Evolutionary conservation across 2,329 filamentous ascomycete genomes (phyloP), one percentile per base, ranked within the genome.

Genomic region (Scedosporium boydii): DNA sequence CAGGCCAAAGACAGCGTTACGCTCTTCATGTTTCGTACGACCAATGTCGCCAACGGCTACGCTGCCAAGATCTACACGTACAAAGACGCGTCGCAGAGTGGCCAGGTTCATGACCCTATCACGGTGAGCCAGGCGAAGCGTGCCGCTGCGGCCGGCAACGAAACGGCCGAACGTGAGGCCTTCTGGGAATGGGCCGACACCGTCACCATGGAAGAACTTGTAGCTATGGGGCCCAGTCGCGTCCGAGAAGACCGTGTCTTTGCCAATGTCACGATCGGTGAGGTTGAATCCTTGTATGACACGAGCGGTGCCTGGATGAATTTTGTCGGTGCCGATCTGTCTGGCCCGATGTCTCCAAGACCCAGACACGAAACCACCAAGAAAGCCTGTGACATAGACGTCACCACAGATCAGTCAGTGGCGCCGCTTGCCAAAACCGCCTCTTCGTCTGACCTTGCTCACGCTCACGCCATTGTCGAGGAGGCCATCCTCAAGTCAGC

Each of bases 401-500:
- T 34, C 29, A 34, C 29, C 9, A 34, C 29, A 34, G 29, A 34
- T 34, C 29, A 34, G 29, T 34, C 29, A 34, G 29, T 34, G 29
- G 29, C 29, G 29, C 29, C 29, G 29, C 29, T 34, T 34, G 29
- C 29, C 29, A 34, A 34, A 34, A 34, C 29, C 46, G 46, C 64
- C 41, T 51, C 41, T 10, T n/a, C 58, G 12, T 34, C 57, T 3
- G 60, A 64, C 23, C 29, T 69, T 23, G 53, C 38, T 1, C 34
- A 12, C 14, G 67, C 67, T n/a, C 66, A 65, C 23, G 26, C 29
- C 7, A 61, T 69, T 21, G 67, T 69, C 2, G 44, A 62, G 9
- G 44, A 64, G 4, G 67, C 67, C n/a, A 60, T 65, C 27, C 59
- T 63, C 21, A 46, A 61, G 26, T 63, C 64, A 9, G 48, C 62